Percentiles rank a stretch among this genome's conserved stretches.
phyloP scores from a whole-genome alignment of 1,284 basidiomycete genomes.

The Peniophora sp. region DNA sequence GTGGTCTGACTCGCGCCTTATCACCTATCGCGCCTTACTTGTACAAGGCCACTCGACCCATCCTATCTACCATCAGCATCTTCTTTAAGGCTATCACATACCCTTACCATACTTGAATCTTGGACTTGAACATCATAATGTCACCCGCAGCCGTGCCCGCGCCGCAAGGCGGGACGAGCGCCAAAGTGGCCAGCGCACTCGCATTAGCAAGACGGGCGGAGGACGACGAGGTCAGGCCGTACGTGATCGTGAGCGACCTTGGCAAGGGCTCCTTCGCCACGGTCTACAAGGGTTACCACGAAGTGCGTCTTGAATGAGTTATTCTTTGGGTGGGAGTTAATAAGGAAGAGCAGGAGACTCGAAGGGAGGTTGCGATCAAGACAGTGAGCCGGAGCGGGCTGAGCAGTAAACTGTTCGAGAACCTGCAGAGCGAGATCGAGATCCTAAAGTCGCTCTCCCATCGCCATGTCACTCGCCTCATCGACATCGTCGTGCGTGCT shows the following conservation, averaged over 20 bases:
- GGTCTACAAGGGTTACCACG: slow-evolving; percentile 89
- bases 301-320: slow-evolving; percentile 41
- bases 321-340: not conserved
- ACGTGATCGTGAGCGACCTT: slow-evolving; percentile 65
- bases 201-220: slow-evolving; percentile 22
- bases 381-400: slow-evolving; percentile 87
- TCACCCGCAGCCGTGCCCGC: slow-evolving; percentile 9
- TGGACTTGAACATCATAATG: slow-evolving; percentile 3
- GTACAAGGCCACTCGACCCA: not conserved
- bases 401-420: slow-evolving; percentile 90
- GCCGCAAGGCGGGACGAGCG: too few species aligned
- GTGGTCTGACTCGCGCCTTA: too few species aligned
- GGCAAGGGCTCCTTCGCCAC: slow-evolving; percentile 94
- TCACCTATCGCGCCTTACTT: too few species aligned
- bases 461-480: slow-evolving; percentile 87
- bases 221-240: slow-evolving; percentile 64
- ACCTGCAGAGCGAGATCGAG: slow-evolving; percentile 94
- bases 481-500: slow-evolving; percentile 77
- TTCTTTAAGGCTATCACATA: not conserved
- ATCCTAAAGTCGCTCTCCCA: slow-evolving; percentile 94
- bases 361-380: slow-evolving; percentile 87
- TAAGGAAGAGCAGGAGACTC: slow-evolving; percentile 51
- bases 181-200: slow-evolving; percentile 5
- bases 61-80: not conserved
- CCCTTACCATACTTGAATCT: too few species aligned